Evolutionary conservation across 768 basidiomycete species (phyloP), one percentile per base, ranked within the genome.

Genomic region (Boletus sensibilis): DNA sequence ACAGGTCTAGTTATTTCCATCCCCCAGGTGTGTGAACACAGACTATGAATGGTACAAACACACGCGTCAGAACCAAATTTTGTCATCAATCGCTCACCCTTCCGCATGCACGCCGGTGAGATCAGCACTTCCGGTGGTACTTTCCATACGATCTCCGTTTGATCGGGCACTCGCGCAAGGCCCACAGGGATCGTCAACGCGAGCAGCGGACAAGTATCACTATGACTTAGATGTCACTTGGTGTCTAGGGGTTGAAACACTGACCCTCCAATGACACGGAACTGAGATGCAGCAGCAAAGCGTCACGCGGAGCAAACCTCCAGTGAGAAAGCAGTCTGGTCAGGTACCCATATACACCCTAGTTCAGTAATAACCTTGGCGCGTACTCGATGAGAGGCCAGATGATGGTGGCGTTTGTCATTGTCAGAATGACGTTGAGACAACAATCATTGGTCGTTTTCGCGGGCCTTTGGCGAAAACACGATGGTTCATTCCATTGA

Each of bases 71-170:
- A 35, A 25, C 21, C 25, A 31, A 20, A 41, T 18, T 27, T 13
- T n/a, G 21, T 27, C 33, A 35, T 13, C 18, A 41, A 40, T 29
- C 35, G 18, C 25, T 20, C 41, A 38, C 27, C 21, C 27, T 21
- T 31, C 27, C 34, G 31, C 16, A 21, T 23, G 42, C 27, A 35
- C n/a, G n/a, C 47, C 4, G 48, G 50, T 48, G 48, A n/a, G 46
- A 45, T 54, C 41, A 39, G 50, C 38, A 39, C 27, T 35, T 13
- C 35, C 37, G 21, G 44, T 31, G 46, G 41, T 5, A 29, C 29
- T 20, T 59, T 48, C 52, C 20, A 44, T 47, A 20, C 33, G 44
- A 52, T 62, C 51, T 43, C 46, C 45, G 16, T 27, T 14, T 21
- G 37, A 60, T 45, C 50, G 51, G 38, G 8, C 25, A 29, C 35